phyloP scores from a whole-genome alignment of 2,329 filamentous ascomycete species.

The Scolecobasidium constrictum region DNA sequence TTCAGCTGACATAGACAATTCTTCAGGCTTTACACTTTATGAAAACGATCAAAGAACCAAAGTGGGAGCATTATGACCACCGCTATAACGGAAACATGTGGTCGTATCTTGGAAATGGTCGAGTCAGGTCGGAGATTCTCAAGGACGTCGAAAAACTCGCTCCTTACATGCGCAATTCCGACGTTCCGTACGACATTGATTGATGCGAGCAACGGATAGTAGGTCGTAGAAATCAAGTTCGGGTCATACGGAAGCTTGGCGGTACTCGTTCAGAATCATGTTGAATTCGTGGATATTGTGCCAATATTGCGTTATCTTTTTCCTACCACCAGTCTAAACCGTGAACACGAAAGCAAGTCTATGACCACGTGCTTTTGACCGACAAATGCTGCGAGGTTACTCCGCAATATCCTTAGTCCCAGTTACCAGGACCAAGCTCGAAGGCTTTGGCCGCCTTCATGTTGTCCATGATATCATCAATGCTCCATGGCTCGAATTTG shows the following conservation, averaged over 20 bases:
- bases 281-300: no score
- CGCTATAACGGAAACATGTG: not conserved
- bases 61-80: not conserved
- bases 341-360: no score
- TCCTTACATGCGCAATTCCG: not conserved
- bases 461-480: conserved; percentile 30
- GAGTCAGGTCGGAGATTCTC: not conserved
- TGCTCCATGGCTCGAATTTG: conserved; percentile 29
- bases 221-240: no score
- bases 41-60: conserved; percentile 1
- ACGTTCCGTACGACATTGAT: not conserved
- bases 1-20: not conserved
- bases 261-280: no score
- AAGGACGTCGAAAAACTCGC: not conserved
- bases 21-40: not conserved
- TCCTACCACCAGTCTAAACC: no score
- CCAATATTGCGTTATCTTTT: no score
- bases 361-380: no score
- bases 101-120: not conserved
- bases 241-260: no score
- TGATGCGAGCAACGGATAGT: not conserved
- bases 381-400: no score
- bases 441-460: conserved; percentile 24
- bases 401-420: conserved; percentile 17
- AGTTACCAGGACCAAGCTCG: conserved; percentile 24